These are phyloP conservation scores for Xerocomellus chrysenteron DNA, from an alignment of 768 basidiomycete species.

Conservation along the genomic window DNA sequence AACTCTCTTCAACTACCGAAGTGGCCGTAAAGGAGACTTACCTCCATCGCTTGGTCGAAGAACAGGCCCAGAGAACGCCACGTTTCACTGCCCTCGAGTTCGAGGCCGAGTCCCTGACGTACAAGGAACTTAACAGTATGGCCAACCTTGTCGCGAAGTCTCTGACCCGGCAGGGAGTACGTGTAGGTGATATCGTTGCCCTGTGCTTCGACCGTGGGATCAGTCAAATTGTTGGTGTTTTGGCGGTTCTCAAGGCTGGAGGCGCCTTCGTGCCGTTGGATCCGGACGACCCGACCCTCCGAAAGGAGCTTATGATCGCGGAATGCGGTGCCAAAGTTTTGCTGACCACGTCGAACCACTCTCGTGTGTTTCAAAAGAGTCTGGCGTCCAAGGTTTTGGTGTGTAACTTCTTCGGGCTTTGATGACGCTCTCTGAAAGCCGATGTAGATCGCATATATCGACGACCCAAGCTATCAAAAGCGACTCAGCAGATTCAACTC, in stretches of 20 bases:
- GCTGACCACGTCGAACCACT: conserved; percentile 26
- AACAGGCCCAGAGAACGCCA: conserved; percentile 22
- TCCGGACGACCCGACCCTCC: conserved; percentile 30
- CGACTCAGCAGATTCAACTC: conserved; percentile 13
- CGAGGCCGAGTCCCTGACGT: conserved; percentile 31
- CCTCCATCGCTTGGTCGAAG: conserved; percentile 20
- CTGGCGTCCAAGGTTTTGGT: conserved; percentile 25
- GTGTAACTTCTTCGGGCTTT: background rate
- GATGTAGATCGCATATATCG: conserved; percentile 27
- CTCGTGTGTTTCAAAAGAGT: conserved; percentile 23
- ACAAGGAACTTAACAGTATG: conserved; percentile 29
- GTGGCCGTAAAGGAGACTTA: conserved; percentile 13
- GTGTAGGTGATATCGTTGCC: conserved; percentile 25
- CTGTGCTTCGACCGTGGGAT: conserved; percentile 32
- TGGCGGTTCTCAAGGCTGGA: conserved; percentile 35
- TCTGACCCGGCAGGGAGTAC: conserved; percentile 26
- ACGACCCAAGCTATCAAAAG: conserved; percentile 29
- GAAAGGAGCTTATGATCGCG: conserved; percentile 29
- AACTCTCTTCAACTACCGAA: conserved; percentile 21
- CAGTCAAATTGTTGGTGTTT: conserved; percentile 26
- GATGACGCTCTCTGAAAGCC: background rate
- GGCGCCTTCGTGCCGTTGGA: conserved; percentile 24
- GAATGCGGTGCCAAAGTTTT: conserved; percentile 29
- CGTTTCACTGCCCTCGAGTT: conserved; percentile 25
- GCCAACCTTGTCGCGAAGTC: conserved; percentile 35